Percentiles rank a stretch among this genome's conserved stretches.
phyloP scores from a whole-genome alignment of 225 moss, liverwort and hornwort species.

The Polytrichum formosum region DNA sequence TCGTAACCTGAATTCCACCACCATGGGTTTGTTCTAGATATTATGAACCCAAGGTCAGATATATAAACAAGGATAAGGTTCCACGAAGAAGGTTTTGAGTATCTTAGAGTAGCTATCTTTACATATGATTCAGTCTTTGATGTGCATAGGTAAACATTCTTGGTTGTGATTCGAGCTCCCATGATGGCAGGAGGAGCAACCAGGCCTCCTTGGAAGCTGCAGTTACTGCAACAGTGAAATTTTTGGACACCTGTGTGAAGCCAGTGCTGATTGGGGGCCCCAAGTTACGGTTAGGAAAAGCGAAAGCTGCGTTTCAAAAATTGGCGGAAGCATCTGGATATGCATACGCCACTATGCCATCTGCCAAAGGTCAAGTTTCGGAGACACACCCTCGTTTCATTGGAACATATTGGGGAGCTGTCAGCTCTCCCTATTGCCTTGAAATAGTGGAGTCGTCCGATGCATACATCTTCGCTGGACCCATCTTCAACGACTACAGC shows the following conservation, averaged over 20 bases:
- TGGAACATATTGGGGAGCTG: conserved; percentile 64
- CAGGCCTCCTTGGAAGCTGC: conserved; percentile 43
- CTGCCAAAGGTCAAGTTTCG: conserved; percentile 47
- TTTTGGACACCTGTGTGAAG: conserved; percentile 40
- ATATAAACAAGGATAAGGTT: no score
- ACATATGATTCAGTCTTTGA: no score
- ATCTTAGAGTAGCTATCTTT: no score
- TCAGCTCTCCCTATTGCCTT: conserved; percentile 60
- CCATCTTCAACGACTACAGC: conserved; percentile 61
- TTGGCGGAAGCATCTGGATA: conserved; percentile 51
- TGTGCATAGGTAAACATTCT: no score
- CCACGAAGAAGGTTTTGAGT: no score
- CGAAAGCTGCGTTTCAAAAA: conserved; percentile 31
- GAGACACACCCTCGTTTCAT: conserved; percentile 49
- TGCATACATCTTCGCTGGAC: conserved; percentile 59
- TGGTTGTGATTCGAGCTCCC: not conserved
- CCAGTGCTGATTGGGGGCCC: conserved; percentile 59
- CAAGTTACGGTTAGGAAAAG: conserved; percentile 48
- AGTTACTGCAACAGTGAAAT: conserved; percentile 32
- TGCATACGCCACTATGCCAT: conserved; percentile 62
- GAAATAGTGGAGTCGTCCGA: conserved; percentile 63
- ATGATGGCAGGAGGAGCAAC: conserved; percentile 43
- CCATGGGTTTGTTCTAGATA: no score
- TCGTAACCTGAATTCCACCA: no score
- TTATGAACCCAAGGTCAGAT: no score